A percentile compares a stretch with the other conserved stretches of the same genome.
Evolutionary conservation across 176 grass and related monocot species (phyloP).

Genomic region (Cocos nucifera): DNA sequence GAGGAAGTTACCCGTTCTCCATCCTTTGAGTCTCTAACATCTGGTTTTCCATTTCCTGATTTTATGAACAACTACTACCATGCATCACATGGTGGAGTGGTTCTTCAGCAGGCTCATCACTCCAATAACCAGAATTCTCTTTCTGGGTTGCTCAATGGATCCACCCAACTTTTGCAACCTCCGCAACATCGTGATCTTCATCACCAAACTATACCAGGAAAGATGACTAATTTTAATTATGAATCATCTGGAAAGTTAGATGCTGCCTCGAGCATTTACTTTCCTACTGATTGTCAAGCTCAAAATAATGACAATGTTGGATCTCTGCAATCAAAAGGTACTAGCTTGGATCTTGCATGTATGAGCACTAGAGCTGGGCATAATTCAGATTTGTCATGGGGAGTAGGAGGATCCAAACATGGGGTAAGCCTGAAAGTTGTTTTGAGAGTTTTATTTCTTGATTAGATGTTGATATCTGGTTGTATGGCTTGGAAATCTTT

Average conservation of each 20-base stretch:
- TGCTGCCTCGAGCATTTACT: background rate
- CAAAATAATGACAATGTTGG: background rate
- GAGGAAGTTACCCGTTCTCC: no score
- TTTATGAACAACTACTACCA: no score
- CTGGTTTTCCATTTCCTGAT: no score
- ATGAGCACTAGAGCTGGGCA: background rate
- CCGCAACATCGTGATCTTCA: background rate
- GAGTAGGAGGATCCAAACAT: background rate
- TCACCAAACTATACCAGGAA: background rate
- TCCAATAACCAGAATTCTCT: no score
- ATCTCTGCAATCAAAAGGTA: no score
- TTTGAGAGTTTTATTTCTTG: no score
- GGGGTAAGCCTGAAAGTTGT: background rate
- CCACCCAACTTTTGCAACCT: background rate
- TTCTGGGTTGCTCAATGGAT: no score
- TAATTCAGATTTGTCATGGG: background rate
- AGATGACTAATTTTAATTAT: conserved; percentile 1
- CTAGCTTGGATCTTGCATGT: no score
- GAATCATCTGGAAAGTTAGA: background rate
- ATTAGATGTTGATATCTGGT: no score
- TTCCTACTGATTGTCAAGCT: conserved; percentile 2
- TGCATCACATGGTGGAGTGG: background rate
- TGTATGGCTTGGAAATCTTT: no score
- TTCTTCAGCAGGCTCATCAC: background rate
- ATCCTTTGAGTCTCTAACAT: no score